These are phyloP conservation scores for Buddleja alternifolia DNA, from an alignment of 257 asterid genomes.

Conservation along the genomic window DNA sequence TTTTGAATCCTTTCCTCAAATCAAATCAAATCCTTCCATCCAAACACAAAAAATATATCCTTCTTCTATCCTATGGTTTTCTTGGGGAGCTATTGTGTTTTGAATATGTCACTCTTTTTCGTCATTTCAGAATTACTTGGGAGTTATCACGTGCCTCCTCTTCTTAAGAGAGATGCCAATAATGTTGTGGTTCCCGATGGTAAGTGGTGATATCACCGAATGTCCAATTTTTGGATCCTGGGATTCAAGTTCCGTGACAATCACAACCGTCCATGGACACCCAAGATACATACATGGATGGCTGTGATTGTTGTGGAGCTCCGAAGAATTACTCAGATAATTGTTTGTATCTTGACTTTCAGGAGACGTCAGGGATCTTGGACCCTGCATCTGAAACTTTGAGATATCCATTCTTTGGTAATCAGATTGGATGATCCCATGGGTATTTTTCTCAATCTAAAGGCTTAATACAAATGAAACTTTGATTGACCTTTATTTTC, in stretches of 20 bases:
- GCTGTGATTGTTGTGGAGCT: too few species aligned
- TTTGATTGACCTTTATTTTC: neutral
- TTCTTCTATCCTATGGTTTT: neutral
- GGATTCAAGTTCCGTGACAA: too few species aligned
- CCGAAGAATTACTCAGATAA: too few species aligned
- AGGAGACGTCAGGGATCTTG: slow-evolving; percentile 48
- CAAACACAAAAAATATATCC: too few species aligned
- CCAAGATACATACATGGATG: too few species aligned
- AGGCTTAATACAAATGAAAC: neutral
- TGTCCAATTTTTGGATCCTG: too few species aligned
- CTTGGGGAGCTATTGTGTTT: neutral
- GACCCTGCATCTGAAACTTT: slow-evolving; percentile 42
- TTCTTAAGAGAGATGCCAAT: slow-evolving; percentile 37
- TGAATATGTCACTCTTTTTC: neutral
- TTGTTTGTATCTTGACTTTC: slow-evolving; percentile 19
- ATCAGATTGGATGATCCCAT: slow-evolving; percentile 32
- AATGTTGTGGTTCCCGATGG: slow-evolving; percentile 51
- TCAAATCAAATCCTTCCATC: too few species aligned
- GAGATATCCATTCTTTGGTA: slow-evolving; percentile 40
- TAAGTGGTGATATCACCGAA: too few species aligned
- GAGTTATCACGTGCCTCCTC: slow-evolving; percentile 44
- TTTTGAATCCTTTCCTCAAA: too few species aligned
- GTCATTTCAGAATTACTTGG: slow-evolving; percentile 48
- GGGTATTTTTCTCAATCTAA: slow-evolving; percentile 26
- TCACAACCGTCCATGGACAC: too few species aligned